A percentile compares a stretch with the other conserved stretches of the same genome.
phyloP scores from a whole-genome alignment of 371 early-diverging fungal genomes.

The Lichtheimia corymbifera region DNA sequence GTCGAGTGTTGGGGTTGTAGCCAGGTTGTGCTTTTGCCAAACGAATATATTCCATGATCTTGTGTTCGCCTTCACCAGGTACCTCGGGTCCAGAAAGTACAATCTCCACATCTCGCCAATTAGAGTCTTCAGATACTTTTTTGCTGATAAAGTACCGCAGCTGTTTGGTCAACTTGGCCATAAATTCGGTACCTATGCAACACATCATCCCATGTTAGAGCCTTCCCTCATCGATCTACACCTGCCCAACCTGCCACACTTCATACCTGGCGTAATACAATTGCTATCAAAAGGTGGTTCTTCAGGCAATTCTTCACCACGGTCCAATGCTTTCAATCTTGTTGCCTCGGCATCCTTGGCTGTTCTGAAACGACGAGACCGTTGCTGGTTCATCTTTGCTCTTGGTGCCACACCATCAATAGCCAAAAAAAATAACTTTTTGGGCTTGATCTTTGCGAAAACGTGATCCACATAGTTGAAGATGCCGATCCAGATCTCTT shows the following conservation, averaged over 20 bases:
- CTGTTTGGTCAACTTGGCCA: constrained; percentile 86
- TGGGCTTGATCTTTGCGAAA: constrained; percentile 90
- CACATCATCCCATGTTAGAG: not conserved
- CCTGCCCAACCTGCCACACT: not conserved
- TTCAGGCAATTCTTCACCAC: constrained; percentile 72
- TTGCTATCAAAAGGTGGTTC: constrained; percentile 94
- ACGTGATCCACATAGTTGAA: constrained; percentile 97
- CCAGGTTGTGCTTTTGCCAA: constrained; percentile 76
- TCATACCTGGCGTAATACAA: constrained; percentile 97
- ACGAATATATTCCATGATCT: constrained; percentile 99
- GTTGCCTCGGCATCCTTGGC: constrained; percentile 85
- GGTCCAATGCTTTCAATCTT: constrained; percentile 55
- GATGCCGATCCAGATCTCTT: constrained; percentile 92
- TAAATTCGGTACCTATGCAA: constrained; percentile 90
- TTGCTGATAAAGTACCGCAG: constrained; percentile 91
- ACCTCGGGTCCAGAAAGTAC: constrained; percentile 95
- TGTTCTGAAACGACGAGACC: constrained; percentile 94
- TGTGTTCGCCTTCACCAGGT: constrained; percentile 99
- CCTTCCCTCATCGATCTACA: not conserved
- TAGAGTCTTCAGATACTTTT: constrained; percentile 86
- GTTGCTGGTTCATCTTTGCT: constrained; percentile 99
- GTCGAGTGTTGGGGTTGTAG: constrained; percentile 85
- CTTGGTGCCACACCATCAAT: constrained; percentile 98
- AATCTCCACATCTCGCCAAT: constrained; percentile 88
- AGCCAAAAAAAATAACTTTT: constrained; percentile 95